Conservation (phyloP, 2,329 filamentous ascomycete genomes). For the Pyricularia grisea region DNA sequence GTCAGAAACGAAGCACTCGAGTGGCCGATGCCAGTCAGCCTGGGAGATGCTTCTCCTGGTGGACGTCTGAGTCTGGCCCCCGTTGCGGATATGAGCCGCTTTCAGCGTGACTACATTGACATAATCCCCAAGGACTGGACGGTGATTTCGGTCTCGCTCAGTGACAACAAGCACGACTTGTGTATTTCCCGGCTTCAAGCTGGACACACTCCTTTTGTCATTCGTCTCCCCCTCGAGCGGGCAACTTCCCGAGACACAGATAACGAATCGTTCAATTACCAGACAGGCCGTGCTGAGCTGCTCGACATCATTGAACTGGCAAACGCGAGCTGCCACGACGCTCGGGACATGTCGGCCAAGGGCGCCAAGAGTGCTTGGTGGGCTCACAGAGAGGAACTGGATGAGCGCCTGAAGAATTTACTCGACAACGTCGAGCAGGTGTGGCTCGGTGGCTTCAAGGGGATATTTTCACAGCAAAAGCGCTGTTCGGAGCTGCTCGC, state of each 20-base stretch:
- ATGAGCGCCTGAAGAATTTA: slow-evolving; percentile 66
- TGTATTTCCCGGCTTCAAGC: slow-evolving; percentile 79
- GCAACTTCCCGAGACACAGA: slow-evolving; percentile 75
- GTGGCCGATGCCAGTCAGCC: slow-evolving; percentile 24
- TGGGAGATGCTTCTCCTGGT: background rate
- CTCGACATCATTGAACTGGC: slow-evolving; percentile 72
- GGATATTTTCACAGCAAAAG: slow-evolving; percentile 70
- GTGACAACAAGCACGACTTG: slow-evolving; percentile 73
- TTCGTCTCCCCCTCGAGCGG: slow-evolving; percentile 76
- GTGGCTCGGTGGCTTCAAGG: slow-evolving; percentile 92
- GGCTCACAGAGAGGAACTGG: slow-evolving; percentile 72
- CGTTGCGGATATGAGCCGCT: slow-evolving; percentile 42
- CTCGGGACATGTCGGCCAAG: slow-evolving; percentile 61
- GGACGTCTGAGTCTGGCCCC: background rate
- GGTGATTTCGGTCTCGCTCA: slow-evolving; percentile 75
- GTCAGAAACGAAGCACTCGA: slow-evolving; percentile 22
- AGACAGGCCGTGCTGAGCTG: slow-evolving; percentile 70
- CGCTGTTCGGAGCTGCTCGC: slow-evolving; percentile 55
- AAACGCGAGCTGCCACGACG: slow-evolving; percentile 72
- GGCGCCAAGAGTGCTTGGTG: slow-evolving; percentile 81
- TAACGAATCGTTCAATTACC: slow-evolving; percentile 71
- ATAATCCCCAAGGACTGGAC: slow-evolving; percentile 78
- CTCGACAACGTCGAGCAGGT: slow-evolving; percentile 81
- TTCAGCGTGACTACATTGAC: slow-evolving; percentile 75
- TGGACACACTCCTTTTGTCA: slow-evolving; percentile 69